Conservation (phyloP, 352 stramenopile species). For the Pseudoperonospora humuli region DNA sequence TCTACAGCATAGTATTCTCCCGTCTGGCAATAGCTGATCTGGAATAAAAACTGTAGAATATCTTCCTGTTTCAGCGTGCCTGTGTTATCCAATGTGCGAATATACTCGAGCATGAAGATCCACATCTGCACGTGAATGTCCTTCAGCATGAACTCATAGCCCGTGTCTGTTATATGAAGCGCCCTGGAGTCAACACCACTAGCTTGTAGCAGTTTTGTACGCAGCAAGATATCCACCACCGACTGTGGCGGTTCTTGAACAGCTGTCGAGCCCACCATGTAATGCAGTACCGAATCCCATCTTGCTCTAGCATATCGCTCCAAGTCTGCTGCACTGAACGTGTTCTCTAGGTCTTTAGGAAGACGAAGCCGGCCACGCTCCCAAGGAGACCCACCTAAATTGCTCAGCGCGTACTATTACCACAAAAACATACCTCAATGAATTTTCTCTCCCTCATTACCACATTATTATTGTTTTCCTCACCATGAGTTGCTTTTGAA, state of each 20-base stretch:
- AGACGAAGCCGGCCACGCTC: conserved; percentile 42
- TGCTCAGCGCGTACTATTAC: conserved; percentile 50
- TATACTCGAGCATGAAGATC: conserved; percentile 89
- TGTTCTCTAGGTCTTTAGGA: conserved; percentile 33
- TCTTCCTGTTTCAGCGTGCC: conserved; percentile 74
- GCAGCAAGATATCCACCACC: conserved; percentile 66
- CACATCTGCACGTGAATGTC: conserved; percentile 89
- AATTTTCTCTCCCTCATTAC: background rate
- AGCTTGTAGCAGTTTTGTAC: conserved; percentile 63
- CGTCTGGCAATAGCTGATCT: conserved; percentile 86
- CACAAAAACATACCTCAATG: background rate
- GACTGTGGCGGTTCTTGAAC: conserved; percentile 56
- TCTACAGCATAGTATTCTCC: conserved; percentile 76
- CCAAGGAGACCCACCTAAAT: conserved; percentile 68
- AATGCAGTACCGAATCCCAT: conserved; percentile 69
- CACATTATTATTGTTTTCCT: background rate
- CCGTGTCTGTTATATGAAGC: conserved; percentile 82
- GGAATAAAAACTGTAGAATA: conserved; percentile 85
- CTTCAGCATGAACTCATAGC: conserved; percentile 90
- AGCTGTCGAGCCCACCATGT: conserved; percentile 66
- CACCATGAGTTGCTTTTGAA: conserved; percentile 61
- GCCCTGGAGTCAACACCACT: conserved; percentile 44
- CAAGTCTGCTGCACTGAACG: conserved; percentile 41
- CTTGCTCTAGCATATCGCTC: conserved; percentile 51
- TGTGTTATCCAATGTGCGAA: conserved; percentile 71